These are phyloP conservation scores for Kuraishia ogatae DNA, from an alignment of 805 yeast genomes.

Conservation along the genomic window DNA sequence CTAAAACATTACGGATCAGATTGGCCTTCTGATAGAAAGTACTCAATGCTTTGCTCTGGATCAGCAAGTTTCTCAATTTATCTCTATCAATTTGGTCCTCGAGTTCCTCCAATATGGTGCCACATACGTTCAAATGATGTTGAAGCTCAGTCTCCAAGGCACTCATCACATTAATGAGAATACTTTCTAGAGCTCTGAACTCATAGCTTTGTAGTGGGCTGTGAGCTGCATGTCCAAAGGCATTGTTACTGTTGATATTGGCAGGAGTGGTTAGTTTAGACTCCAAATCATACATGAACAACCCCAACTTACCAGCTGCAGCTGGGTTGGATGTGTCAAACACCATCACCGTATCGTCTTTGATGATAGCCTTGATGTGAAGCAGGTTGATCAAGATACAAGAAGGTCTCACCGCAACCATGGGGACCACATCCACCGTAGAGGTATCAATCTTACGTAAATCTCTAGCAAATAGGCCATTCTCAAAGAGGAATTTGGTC, in stretches of 20 bases:
- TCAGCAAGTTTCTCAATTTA: slow-evolving; percentile 61
- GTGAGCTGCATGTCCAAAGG: slow-evolving; percentile 12
- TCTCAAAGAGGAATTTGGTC: slow-evolving; percentile 58
- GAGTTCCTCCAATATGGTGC: slow-evolving; percentile 54
- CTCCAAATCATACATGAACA: slow-evolving; percentile 80
- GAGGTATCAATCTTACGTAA: slow-evolving; percentile 74
- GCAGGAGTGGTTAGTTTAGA: slow-evolving; percentile 44
- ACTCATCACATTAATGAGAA: slow-evolving; percentile 73
- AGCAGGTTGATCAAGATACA: slow-evolving; percentile 77
- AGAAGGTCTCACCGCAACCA: slow-evolving; percentile 69
- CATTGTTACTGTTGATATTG: neutral
- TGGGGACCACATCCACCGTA: slow-evolving; percentile 76
- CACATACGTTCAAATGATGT: slow-evolving; percentile 48
- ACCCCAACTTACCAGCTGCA: slow-evolving; percentile 64
- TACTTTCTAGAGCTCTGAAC: slow-evolving; percentile 75
- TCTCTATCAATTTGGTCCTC: slow-evolving; percentile 78
- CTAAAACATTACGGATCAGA: slow-evolving; percentile 72
- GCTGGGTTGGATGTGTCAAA: slow-evolving; percentile 65
- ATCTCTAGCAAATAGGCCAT: slow-evolving; percentile 79
- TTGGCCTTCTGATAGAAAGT: slow-evolving; percentile 68
- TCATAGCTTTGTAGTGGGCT: slow-evolving; percentile 54
- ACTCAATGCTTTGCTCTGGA: slow-evolving; percentile 62
- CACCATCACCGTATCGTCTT: slow-evolving; percentile 66
- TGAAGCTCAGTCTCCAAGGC: slow-evolving; percentile 69
- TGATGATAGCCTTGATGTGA: slow-evolving; percentile 86